A percentile compares a stretch with the other conserved stretches of the same genome.
Conservation (phyloP, 2,329 filamentous ascomycete species). For the Ramularia endophylla region DNA sequence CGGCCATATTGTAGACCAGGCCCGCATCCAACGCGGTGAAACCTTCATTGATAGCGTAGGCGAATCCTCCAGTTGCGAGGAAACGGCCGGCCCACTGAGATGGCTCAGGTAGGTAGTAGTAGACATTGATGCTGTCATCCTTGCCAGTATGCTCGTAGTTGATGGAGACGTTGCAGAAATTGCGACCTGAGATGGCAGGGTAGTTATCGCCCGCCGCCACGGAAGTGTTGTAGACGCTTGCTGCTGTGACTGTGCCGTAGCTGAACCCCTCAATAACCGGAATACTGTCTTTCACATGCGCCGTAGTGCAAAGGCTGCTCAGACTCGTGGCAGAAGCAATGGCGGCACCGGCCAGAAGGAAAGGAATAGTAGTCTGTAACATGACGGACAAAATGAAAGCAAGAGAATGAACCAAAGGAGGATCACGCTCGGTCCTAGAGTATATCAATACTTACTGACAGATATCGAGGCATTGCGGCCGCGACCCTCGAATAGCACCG, state of each 20-base stretch:
- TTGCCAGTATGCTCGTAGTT: constrained; percentile 26
- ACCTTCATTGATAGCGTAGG: constrained; percentile 31
- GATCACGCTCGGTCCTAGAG: too few species aligned
- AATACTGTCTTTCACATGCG: constrained; percentile 4
- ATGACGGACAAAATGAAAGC: too few species aligned
- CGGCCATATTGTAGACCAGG: constrained; percentile 43
- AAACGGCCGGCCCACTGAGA: constrained; percentile 42
- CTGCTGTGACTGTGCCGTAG: constrained; percentile 11
- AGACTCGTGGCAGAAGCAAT: constrained; percentile 9
- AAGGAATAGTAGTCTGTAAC: too few species aligned
- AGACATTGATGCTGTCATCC: constrained; percentile 30
- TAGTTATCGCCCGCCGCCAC: constrained; percentile 12
- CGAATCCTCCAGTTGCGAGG: constrained; percentile 44
- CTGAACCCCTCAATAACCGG: constrained; percentile 6
- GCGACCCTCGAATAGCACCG: too few species aligned
- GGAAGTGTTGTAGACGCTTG: constrained; percentile 9
- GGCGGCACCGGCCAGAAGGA: too few species aligned
- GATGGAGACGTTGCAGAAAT: constrained; percentile 12
- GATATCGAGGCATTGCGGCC: too few species aligned
- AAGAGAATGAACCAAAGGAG: too few species aligned
- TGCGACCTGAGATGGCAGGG: constrained; percentile 9
- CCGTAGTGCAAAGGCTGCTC: constrained; percentile 5
- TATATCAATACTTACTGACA: too few species aligned
- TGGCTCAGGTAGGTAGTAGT: constrained; percentile 41
- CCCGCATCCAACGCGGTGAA: constrained; percentile 27